Conservation (phyloP, 306 rosid species). For the Argentina anserina region DNA sequence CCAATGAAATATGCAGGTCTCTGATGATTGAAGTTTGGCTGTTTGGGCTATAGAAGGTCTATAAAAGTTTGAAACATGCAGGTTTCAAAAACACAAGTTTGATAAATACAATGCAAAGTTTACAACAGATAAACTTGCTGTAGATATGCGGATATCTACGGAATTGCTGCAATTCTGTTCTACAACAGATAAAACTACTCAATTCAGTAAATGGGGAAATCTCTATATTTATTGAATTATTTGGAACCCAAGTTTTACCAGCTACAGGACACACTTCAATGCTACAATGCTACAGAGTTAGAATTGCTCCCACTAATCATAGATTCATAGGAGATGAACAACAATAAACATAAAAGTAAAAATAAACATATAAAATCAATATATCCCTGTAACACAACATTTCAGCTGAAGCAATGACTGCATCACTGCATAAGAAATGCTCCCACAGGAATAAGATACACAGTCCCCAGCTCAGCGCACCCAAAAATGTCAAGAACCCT, state of each 20-base stretch:
- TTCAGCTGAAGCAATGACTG: slow-evolving; percentile 9
- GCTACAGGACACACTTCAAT: neutral
- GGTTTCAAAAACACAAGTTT: too few species aligned
- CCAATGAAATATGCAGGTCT: too few species aligned
- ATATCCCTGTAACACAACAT: neutral
- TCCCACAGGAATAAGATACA: slow-evolving; percentile 17
- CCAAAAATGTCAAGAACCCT: slow-evolving; percentile 24
- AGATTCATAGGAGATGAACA: neutral
- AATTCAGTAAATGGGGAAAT: neutral
- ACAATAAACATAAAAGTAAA: neutral
- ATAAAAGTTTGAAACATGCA: too few species aligned
- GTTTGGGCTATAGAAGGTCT: too few species aligned
- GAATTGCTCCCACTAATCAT: neutral
- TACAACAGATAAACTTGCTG: too few species aligned
- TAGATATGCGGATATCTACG: too few species aligned
- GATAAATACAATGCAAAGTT: too few species aligned
- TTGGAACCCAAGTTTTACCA: slow-evolving; percentile 2
- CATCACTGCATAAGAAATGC: slow-evolving; percentile 26
- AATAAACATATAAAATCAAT: neutral
- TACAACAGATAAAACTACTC: neutral
- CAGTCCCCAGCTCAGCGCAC: slow-evolving; percentile 11
- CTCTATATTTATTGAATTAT: neutral
- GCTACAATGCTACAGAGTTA: neutral
- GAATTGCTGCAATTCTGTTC: neutral
- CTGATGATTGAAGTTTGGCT: too few species aligned